These are phyloP conservation scores for Penicillium sp. DNA, from an alignment of 2,329 filamentous ascomycete genomes.

Conservation along the genomic window DNA sequence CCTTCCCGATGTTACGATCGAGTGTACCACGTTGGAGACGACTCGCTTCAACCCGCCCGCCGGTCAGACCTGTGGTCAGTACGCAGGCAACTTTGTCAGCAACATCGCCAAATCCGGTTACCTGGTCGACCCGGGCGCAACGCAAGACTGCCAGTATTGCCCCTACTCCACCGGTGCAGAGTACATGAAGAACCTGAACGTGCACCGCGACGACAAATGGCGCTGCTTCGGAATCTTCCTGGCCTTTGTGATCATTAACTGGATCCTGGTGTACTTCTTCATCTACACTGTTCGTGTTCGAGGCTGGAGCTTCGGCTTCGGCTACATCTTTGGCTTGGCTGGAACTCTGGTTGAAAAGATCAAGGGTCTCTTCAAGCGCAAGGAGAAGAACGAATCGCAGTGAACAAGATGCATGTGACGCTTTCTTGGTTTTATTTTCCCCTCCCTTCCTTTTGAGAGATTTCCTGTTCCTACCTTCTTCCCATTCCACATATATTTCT, in stretches of 20 bases:
- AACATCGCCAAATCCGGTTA: constrained; percentile 51
- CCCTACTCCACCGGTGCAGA: constrained; percentile 59
- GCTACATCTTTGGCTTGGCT: constrained; percentile 48
- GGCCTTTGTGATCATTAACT: constrained; percentile 65
- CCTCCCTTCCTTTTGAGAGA: background rate
- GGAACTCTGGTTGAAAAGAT: constrained; percentile 37
- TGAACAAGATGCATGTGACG: background rate
- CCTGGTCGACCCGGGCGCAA: constrained; percentile 56
- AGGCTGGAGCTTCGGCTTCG: constrained; percentile 66
- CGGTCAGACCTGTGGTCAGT: constrained; percentile 58
- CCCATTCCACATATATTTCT: too few species aligned
- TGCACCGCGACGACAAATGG: constrained; percentile 60
- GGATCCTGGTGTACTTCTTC: constrained; percentile 68
- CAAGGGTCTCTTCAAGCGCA: constrained; percentile 23
- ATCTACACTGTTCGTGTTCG: constrained; percentile 66
- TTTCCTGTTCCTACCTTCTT: background rate
- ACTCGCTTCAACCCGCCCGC: constrained; percentile 61
- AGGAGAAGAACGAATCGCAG: constrained; percentile 16
- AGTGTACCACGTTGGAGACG: constrained; percentile 52
- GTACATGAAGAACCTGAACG: constrained; percentile 57
- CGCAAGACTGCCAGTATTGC: constrained; percentile 62
- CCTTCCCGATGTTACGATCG: constrained; percentile 47
- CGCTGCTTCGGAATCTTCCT: constrained; percentile 66
- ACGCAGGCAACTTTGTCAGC: constrained; percentile 56
- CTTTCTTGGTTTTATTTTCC: background rate